Base-by-base conservation (phyloP, 140 eudicot species). In the Ambrosia hybrid region DNA sequence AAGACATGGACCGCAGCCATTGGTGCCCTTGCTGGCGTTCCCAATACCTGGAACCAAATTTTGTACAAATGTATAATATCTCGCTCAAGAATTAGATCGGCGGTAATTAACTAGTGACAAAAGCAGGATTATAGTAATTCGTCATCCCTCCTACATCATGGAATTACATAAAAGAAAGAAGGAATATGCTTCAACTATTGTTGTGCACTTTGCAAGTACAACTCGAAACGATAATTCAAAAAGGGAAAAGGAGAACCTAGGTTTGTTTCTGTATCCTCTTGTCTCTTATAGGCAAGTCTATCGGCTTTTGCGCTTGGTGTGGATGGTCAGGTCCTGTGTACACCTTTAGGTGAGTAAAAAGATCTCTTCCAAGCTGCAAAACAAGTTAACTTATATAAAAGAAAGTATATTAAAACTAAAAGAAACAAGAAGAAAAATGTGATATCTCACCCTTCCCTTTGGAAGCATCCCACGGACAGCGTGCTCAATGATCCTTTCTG, bases 401-500 rank as follows among this genome's bases (percentile, higher is more conserved):
- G 34, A 39, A 39, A 39, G 6, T 7, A 39, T 39, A 39, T 39
- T 41, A 41, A 41, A 41, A 41, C 46, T 8, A 41, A 41, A 8
- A 41, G 46, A 41, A 41, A 30, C 34, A 30, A 30, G 34, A 30
- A 30, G 34, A 8, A 6, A 41, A 39, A 1, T 39, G 46, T 39
- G 46, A 39, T 5, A 39, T 39, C 46, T 39, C 46, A 93, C 98
- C 83, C 95, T 71, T 69, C 97, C 98, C 68, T 90, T 94, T 9
- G 99, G 99, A 83, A 94, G 99, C 53, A 48, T 48, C 53, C 53
- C 53, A 48, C 53, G 95, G 10, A 95, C 99, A 0, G 97, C 99
- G 74, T 91, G 99, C 78, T 91, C 96, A n/a, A 95, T 64, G 33
- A 94, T 95, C 68, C 97, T 88, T 76, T 95, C 99, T 1, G 97